Base-by-base conservation (phyloP, 495 filamentous ascomycete species). In the Penicillium chermesinum region DNA sequence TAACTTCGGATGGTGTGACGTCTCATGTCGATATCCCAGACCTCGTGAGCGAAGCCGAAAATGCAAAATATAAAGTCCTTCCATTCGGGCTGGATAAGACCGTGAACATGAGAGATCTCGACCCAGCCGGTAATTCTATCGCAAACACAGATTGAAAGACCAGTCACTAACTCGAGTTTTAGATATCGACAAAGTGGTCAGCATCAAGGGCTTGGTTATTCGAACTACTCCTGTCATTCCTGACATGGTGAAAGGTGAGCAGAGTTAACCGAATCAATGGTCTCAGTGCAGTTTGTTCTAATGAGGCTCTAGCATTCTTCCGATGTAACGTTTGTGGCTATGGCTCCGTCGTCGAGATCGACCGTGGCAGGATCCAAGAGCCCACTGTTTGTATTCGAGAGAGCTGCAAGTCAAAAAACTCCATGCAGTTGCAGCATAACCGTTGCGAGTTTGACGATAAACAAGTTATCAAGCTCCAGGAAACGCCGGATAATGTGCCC, bases 391-490 rank as follows among this genome's bases (percentile, higher is more conserved):
- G 93, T 57, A 90, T 91, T 8, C 84, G 94, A 15, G 73, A 78
- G n/a, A 79, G 84, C 37, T 99, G 93, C 69, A 78, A 82, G 37
- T 81, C 84, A 37, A 83, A 82, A 51, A 97, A 99, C 63, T 93
- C 89, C 18, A 97, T 99, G 94, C 89, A 96, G 61, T 90, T 99
- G 50, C 75, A 96, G 10, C 93, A 99, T 75, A 97, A 99, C 66
- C 87, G 93, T 44, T 97, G 89, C 53, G 77, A 78, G 12, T 99
- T 99, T 63, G 83, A 88, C 40, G 93, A 99, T 61, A 99, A 97
- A 69, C 93, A 99, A 58, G 89, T 97, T 47, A 95, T 99, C 75
- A 97, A 97, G 68, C 77, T 99, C 22, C 93, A 99, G 64, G 93
- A 99, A 66, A 99, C 93, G 0, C 93, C 93, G 7, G 93, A 99